Conservation (phyloP, 2,329 filamentous ascomycete species). For the Paraconiothyrium brasiliense region DNA sequence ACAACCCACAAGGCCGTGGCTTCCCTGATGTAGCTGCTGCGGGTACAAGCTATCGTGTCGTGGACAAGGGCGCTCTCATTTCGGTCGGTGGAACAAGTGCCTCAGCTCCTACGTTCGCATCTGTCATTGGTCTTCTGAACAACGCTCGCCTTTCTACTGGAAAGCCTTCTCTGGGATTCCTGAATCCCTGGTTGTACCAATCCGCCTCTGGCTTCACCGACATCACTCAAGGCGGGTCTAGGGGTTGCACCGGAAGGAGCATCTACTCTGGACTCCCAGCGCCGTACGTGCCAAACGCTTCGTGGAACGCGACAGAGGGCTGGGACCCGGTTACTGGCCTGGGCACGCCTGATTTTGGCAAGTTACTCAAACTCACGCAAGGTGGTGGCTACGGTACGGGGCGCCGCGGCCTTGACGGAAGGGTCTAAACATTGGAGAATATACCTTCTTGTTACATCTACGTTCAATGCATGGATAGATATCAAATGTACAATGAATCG, state of each 20-base stretch:
- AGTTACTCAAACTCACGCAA: conserved; percentile 41
- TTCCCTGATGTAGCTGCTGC: conserved; percentile 58
- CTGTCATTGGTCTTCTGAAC: conserved; percentile 50
- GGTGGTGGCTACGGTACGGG: conserved; percentile 27
- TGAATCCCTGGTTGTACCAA: conserved; percentile 55
- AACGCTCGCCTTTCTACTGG: conserved; percentile 48
- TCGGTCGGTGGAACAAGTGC: conserved; percentile 51
- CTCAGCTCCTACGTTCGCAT: conserved; percentile 51
- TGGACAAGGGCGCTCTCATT: conserved; percentile 44
- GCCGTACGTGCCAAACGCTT: conserved; percentile 55
- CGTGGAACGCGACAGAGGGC: conserved; percentile 61
- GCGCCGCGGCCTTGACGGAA: conserved; percentile 20
- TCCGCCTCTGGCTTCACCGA: conserved; percentile 58
- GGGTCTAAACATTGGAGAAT: conserved; percentile 11
- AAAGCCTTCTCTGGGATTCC: conserved; percentile 48
- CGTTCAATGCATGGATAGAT: background rate
- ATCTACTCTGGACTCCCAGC: conserved; percentile 51
- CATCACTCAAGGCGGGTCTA: conserved; percentile 58
- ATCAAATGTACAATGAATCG: conserved; percentile 7
- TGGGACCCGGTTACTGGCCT: conserved; percentile 62
- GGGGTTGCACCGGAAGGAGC: conserved; percentile 54
- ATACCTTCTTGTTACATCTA: background rate
- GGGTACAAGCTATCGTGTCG: conserved; percentile 45
- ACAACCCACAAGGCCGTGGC: conserved; percentile 55
- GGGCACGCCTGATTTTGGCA: conserved; percentile 49